Evolutionary conservation across 73 alveolate genomes (phyloP), one percentile per base, ranked within the genome.

Genomic region (Paraurostyla sp.): DNA sequence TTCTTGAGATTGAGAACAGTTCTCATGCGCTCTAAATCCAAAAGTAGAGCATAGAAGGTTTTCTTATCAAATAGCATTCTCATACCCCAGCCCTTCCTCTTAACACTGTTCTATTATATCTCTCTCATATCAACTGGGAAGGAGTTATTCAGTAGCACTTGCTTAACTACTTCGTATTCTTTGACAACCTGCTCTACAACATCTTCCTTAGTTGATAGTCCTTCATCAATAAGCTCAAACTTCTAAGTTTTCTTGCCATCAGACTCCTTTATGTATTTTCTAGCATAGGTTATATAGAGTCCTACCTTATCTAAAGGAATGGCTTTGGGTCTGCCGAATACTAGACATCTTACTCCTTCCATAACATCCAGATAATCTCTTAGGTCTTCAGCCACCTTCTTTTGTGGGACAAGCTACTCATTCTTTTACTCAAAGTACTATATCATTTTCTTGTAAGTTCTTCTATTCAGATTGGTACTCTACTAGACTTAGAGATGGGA

Each of bases 111-210:
- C 32, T 46, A 40, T 33, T 65, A 29, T 0, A 87, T 60, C 25
- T 52, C 82, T 54, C 84, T 54, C 76, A 75, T 50, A 36, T 51
- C 58, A 48, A 73, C 93, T 20, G 82, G 83, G 33, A 73, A 25
- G 18, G 93, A 87, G 60, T 87, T 87, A 71, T 87, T 87, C 30
- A 87, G 56, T 0, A 87, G 46, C 35, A 87, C 80, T 50, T 75
- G 49, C 51, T 87, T 87, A 7, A 87, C 93, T 18, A 87, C 80
- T 22, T 71, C 68, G 29, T 87, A 87, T 40, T 87, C 93, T 48
- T 87, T 73, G 9, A 85, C 93, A 16, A 81, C 91, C 60, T 81
- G 27, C 41, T 81, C 91, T 33, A 81, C 71, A 9, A 32, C 82
- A 56, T 81, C 54, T 2, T 81, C 83, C 7, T 33, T 36, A 38